phyloP scores from a whole-genome alignment of 2,329 filamentous ascomycete species.

The Cladophialophora carrionii region DNA sequence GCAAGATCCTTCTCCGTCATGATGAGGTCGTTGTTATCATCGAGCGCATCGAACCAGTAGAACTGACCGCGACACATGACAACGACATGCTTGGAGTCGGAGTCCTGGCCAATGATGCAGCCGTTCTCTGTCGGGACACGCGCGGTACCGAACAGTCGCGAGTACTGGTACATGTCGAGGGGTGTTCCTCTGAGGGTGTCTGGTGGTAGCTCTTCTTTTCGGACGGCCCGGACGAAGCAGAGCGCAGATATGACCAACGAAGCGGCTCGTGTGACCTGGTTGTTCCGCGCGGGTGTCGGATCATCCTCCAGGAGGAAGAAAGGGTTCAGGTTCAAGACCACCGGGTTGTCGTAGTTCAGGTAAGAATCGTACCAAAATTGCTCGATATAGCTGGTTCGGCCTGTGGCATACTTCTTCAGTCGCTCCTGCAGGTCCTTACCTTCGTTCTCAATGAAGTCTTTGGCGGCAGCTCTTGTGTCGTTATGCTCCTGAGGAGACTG shows the following conservation, averaged over 20 bases:
- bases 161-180: constrained; percentile 98
- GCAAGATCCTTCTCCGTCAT: constrained; percentile 95
- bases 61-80: constrained; percentile 94
- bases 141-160: constrained; percentile 89
- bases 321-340: constrained; percentile 94
- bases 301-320: constrained; percentile 98
- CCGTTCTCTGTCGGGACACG: constrained; percentile 91
- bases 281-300: constrained; percentile 91
- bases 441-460: constrained; percentile 79
- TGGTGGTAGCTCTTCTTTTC: constrained; percentile 88
- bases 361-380: constrained; percentile 99
- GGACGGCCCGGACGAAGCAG: constrained; percentile 88
- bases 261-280: constrained; percentile 92
- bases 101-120: constrained; percentile 93
- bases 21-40: constrained; percentile 91
- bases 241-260: constrained; percentile 88
- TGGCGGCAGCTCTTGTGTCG: constrained; percentile 77
- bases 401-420: constrained; percentile 84
- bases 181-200: constrained; percentile 82
- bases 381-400: constrained; percentile 94
- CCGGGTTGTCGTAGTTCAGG: constrained; percentile 94
- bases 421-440: constrained; percentile 85
- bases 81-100: constrained; percentile 87
- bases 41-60: constrained; percentile 98
- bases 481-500: constrained; percentile 79